phyloP scores from a whole-genome alignment of 257 asterid genomes.

The Forsythia suspensa region DNA sequence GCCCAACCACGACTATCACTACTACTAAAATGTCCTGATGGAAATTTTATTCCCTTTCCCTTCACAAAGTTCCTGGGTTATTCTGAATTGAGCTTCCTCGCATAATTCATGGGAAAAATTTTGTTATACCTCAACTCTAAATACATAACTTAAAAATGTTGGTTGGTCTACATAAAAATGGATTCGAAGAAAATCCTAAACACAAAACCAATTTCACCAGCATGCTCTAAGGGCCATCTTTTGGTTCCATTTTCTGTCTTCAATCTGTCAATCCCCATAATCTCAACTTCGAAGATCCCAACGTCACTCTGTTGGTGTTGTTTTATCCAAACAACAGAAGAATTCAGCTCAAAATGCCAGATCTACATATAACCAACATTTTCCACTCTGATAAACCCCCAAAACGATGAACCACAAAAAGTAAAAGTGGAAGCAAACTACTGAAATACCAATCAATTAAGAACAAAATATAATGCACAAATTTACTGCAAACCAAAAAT shows the following conservation, averaged over 20 bases:
- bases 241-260: background rate
- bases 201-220: background rate
- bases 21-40: background rate
- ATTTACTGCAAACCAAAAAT: background rate
- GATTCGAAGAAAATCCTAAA: background rate
- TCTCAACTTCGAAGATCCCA: background rate
- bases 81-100: background rate
- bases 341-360: background rate
- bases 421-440: background rate
- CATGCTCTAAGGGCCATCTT: background rate
- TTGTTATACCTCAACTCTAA: background rate
- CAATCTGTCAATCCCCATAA: background rate
- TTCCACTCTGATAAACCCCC: background rate
- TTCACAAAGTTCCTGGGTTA: background rate
- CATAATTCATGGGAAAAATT: background rate
- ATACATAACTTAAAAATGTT: background rate
- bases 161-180: background rate
- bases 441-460: background rate
- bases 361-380: background rate
- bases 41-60: background rate
- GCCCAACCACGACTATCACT: background rate
- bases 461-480: background rate
- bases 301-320: background rate
- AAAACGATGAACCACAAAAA: background rate
- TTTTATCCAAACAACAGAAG: background rate